Evolutionary conservation across 768 basidiomycete genomes (phyloP), one percentile per base, ranked within the genome.

Genomic region (Lactarius hatsudake): DNA sequence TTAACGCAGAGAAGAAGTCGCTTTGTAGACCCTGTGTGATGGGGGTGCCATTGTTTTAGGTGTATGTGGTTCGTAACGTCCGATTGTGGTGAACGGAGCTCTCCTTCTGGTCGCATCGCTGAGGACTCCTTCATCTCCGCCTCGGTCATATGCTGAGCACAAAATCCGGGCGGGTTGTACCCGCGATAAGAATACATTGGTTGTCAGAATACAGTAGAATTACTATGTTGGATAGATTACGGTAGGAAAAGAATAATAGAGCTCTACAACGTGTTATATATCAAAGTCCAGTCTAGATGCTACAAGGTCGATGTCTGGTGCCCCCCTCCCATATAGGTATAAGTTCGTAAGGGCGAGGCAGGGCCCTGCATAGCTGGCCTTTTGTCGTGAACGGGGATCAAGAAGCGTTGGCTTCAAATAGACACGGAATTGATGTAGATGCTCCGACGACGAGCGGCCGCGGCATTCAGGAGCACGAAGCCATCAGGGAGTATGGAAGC

Each of bases 381-480:
- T 51, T 51, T 53, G 12, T 26, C 23, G 51, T 26, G 51, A 53
- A 51, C 23, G 48, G 45, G 45, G 9, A 23, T 13, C 12, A 51
- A 13, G 45, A 23, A 51, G 51, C 23, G 23, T 23, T 0, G 13
- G 23, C 23, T 26, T 53, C 51, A 53, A 53, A 53, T 53, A 51
- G 48, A 51, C 13, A 28, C 40, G 53, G 43, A 34, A 38, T 38
- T 20, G 55, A 54, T 17, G 54, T 32, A 38, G 12, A 68, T 15
- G 43, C 82, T 74, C 74, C 86, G 87, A 63, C 83, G 84, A 66
- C 86, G 81, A 63, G 67, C 67, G 12, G 66, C 82, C 80, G 48
- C 61, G 3, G 81, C 74, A 12, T 83, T 87, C 71, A 89, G 79
- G 66, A 88, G 79, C 71, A 88, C 81, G 74, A 89, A 89, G 73